Conservation (phyloP, 1,284 basidiomycete genomes). For the Sporisorium iseilematis-ciliati region DNA sequence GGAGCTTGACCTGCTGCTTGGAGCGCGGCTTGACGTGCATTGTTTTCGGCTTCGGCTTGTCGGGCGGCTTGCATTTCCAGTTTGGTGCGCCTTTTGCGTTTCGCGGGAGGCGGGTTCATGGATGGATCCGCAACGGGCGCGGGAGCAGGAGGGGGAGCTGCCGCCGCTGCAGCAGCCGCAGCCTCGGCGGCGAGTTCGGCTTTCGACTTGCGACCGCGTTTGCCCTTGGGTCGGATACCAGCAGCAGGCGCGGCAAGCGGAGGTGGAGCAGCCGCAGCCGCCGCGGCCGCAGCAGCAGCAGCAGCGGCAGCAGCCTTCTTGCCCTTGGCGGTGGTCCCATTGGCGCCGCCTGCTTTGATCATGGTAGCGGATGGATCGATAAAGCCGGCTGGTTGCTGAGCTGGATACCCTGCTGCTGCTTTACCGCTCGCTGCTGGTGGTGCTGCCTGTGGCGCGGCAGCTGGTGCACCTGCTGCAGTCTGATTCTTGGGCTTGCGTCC, state of each 20-base stretch:
- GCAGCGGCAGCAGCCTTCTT: slow-evolving; percentile 37
- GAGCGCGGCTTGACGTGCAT: slow-evolving; percentile 26
- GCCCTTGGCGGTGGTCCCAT: slow-evolving; percentile 31
- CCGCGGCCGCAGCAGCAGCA: slow-evolving; percentile 26
- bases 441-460: slow-evolving; percentile 9
- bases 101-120: slow-evolving; percentile 35
- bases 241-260: slow-evolving; percentile 3
- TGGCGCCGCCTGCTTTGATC: slow-evolving; percentile 32
- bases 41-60: slow-evolving; percentile 28
- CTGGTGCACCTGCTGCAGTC: slow-evolving; percentile 11
- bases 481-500: slow-evolving; percentile 44
- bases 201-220: slow-evolving; percentile 45
- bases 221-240: slow-evolving; percentile 37
- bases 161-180: slow-evolving; percentile 39
- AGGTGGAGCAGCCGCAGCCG: slow-evolving; percentile 25
- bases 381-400: slow-evolving; percentile 32
- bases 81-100: slow-evolving; percentile 41
- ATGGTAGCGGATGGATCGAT: slow-evolving; percentile 44
- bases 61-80: slow-evolving; percentile 43
- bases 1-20: slow-evolving; percentile 37
- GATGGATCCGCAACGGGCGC: slow-evolving; percentile 15
- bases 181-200: slow-evolving; percentile 44
- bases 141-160: slow-evolving; percentile 7
- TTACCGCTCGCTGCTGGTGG: slow-evolving; percentile 17
- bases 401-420: slow-evolving; percentile 13